These are phyloP conservation scores for Yamadazyma siamensis DNA, from an alignment of 1,139 yeast species.

Conservation along the genomic window DNA sequence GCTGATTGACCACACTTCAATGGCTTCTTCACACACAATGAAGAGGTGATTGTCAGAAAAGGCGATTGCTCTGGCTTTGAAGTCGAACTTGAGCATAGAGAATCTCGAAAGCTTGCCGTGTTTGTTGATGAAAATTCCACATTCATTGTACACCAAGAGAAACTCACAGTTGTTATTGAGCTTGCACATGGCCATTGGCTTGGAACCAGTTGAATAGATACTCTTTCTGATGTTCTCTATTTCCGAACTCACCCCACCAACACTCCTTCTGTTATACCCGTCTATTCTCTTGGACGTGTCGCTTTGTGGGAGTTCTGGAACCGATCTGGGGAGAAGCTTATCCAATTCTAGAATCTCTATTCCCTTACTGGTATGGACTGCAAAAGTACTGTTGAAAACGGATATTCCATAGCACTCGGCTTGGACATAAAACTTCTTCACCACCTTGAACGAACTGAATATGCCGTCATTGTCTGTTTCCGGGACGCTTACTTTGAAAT, in stretches of 20 bases:
- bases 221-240: conserved; percentile 33
- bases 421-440: conserved; percentile 45
- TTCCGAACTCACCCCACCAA: conserved; percentile 12
- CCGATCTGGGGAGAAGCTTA: conserved; percentile 52
- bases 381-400: conserved; percentile 58
- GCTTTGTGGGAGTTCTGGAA: conserved; percentile 44
- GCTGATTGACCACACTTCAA: conserved; percentile 67
- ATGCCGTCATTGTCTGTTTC: conserved; percentile 47
- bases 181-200: conserved; percentile 65
- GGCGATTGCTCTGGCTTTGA: conserved; percentile 56
- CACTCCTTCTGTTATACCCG: conserved; percentile 26
- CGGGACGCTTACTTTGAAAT: conserved; percentile 52
- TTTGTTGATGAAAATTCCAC: conserved; percentile 68
- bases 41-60: conserved; percentile 59
- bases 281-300: conserved; percentile 24
- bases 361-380: conserved; percentile 67
- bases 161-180: conserved; percentile 51
- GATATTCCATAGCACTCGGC: conserved; percentile 57
- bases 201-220: conserved; percentile 32
- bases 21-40: conserved; percentile 61
- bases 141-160: conserved; percentile 66
- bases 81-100: conserved; percentile 58
- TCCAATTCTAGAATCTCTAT: conserved; percentile 66
- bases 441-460: conserved; percentile 50
- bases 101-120: conserved; percentile 60